Evolutionary conservation across 1,139 yeast species (phyloP), one percentile per base, ranked within the genome.

Genomic region (Ogataea hybrid): DNA sequence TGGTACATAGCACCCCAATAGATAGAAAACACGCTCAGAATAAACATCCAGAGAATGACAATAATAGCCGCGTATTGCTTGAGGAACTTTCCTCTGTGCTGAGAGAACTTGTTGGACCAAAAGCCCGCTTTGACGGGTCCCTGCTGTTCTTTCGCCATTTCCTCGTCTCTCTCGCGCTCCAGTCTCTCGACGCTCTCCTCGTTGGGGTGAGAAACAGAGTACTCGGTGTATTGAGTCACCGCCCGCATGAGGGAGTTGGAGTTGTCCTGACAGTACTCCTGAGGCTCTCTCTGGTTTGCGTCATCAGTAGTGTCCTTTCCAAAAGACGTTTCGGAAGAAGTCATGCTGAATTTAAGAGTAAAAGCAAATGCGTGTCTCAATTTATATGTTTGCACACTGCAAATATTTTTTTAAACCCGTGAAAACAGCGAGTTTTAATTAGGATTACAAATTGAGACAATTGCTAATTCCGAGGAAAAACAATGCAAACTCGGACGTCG

Each of bases 1-100:
- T 65, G 49, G 54, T 67, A 79, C 54, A 72, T 62, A 1, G 83
- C 65, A 1, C 84, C 87, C 84, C 86, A 80, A 54, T 76, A 81
- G 14, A 81, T 61, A 3, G 81, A 70, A 46, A 79, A 66, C 8
- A 73, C 62, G 5, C 65, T 59, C 60, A 75, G 62, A 29, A 62
- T 46, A 39, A 57, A 60, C 1, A 36, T 16, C 36, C 49, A 31
- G 41, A 62, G 42, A 7, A 44, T 25, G 1, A 51, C 4, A 7
- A 57, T 37, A 17, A 56, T 47, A 1, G 35, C 17, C 0, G 34
- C 5, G 34, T 48, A 56, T 27, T 43, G 45, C 14, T 41, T 50
- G 7, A 50, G 20, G 20, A 46, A 46, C n/a, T 18, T 8, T 10
- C 32, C 38, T 25, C 39, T 21, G 3, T 32, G 25, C n/a, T 18